phyloP scores from a whole-genome alignment of 1,284 basidiomycete genomes.

The Cutaneotrichosporon mucoides region DNA sequence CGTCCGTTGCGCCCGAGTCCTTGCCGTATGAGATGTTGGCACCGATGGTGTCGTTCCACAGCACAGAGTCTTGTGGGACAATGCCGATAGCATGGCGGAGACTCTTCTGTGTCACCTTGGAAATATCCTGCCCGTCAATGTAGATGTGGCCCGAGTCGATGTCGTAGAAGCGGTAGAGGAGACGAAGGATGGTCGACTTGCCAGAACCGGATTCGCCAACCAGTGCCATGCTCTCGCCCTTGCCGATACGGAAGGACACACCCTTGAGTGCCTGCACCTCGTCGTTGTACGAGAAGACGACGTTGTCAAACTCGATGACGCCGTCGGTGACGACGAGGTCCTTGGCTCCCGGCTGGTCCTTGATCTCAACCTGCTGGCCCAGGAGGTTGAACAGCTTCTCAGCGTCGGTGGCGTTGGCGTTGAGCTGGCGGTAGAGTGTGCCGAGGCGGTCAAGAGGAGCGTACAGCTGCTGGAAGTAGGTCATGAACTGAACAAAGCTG shows the following conservation, averaged over 20 bases:
- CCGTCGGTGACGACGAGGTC: slow-evolving; percentile 73
- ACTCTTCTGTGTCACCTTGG: slow-evolving; percentile 66
- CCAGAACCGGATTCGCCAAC: slow-evolving; percentile 96
- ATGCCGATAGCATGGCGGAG: slow-evolving; percentile 82
- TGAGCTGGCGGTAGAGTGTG: slow-evolving; percentile 88
- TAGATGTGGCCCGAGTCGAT: slow-evolving; percentile 73
- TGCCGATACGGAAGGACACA: slow-evolving; percentile 84
- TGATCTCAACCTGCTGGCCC: slow-evolving; percentile 69
- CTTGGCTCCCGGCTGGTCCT: slow-evolving; percentile 66
- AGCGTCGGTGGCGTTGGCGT: slow-evolving; percentile 92
- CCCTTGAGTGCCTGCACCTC: slow-evolving; percentile 82
- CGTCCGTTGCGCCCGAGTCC: slow-evolving; percentile 71
- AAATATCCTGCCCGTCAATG: slow-evolving; percentile 74
- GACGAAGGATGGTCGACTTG: slow-evolving; percentile 90
- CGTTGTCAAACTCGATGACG: slow-evolving; percentile 87
- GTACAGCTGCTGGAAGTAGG: slow-evolving; percentile 91
- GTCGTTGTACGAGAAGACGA: slow-evolving; percentile 81
- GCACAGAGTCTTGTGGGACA: slow-evolving; percentile 94
- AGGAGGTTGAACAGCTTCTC: slow-evolving; percentile 92
- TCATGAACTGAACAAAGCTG: slow-evolving; percentile 95
- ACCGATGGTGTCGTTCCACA: slow-evolving; percentile 92
- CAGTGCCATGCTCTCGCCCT: slow-evolving; percentile 90
- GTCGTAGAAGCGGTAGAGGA: slow-evolving; percentile 92
- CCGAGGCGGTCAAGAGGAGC: slow-evolving; percentile 93
- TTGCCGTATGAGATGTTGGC: slow-evolving; percentile 92